Base-by-base conservation (phyloP, 345 rosid genomes). In the Eutrema japonicum region DNA sequence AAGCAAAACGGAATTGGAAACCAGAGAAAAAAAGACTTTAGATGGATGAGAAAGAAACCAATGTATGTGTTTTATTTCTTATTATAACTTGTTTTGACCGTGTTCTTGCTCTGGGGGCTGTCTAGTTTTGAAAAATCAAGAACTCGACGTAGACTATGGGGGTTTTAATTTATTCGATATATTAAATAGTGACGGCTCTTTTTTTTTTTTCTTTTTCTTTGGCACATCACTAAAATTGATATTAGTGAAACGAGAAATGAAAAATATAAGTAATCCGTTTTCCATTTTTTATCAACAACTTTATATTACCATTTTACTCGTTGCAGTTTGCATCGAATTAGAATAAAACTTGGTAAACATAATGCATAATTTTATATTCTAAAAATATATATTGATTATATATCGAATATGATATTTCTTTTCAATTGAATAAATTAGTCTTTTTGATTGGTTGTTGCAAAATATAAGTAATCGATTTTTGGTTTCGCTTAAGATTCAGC, bases 71-170 rank as follows among this genome's bases (percentile, higher is more conserved):
- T 61, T 42, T 10, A 37, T 59, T 40, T 71, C 60, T 14, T 64
- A 55, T 46, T 36, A n/a, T 46, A 68, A 32, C 56, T 70, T 70
- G 59, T 51, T 22, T 50, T 71, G 61, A 61, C 76, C 10, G 26
- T 42, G 43, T 30, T 74, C 52, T 58, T 57, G 37, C 29, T 18
- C 57, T 49, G 66, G 8, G 33, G 51, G 60, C 38, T 47, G 77
- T 73, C 50, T 56, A 37, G 45, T 66, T 66, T 58, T 48, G 52
- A 66, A 74, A 46, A 29, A 10, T 11, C 16, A 11, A 74, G 11
- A 74, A 38, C 36, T 37, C 26, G 41, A 47, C 58, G 37, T 55
- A 73, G 58, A 56, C 71, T 61, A 58, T 38, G 18, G 18, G 35
- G 18, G 35, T n/a, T n/a, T 8, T 58, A 26, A 12, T 40, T 8